These are phyloP conservation scores for Tetracentron sinense DNA, from an alignment of 164 flowering plant species.

Conservation along the genomic window DNA sequence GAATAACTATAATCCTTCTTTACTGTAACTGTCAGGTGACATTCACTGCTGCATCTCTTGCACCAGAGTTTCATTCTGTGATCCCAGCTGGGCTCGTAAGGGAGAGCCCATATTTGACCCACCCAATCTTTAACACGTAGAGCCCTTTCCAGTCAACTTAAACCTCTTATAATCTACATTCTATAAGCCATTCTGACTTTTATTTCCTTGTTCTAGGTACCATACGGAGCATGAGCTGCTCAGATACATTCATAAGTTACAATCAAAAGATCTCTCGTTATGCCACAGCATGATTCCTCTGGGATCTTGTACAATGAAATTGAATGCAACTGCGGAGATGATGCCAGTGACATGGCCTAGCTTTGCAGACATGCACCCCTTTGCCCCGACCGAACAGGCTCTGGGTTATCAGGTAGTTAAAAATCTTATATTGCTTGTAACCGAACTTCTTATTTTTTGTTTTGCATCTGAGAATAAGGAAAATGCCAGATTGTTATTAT, in stretches of 20 bases:
- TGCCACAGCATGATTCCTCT: conserved; percentile 99
- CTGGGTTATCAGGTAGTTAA: conserved; percentile 78
- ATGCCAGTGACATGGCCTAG: conserved; percentile 97
- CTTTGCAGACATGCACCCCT: conserved; percentile 84
- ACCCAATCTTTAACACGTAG: conserved; percentile 87
- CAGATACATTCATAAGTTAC: conserved; percentile 69
- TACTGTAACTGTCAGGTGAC: conserved; percentile 48
- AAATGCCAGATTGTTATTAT: conserved; percentile 46
- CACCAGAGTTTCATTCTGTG: conserved; percentile 59
- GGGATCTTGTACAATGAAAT: conserved; percentile 98
- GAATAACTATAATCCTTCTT: conserved; percentile 35
- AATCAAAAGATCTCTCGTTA: conserved; percentile 86
- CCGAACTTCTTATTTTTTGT: background rate
- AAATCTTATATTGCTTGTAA: background rate
- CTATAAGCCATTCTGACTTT: conserved; percentile 15
- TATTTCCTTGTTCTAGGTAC: conserved; percentile 38
- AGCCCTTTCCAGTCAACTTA: conserved; percentile 6
- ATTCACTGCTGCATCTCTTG: conserved; percentile 89
- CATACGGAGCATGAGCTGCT: conserved; percentile 98
- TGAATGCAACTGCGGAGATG: conserved; percentile 97
- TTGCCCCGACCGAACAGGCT: conserved; percentile 89
- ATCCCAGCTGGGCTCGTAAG: conserved; percentile 73
- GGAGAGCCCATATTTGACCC: conserved; percentile 78
- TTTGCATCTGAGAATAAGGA: conserved; percentile 52
- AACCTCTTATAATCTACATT: background rate